phyloP scores from a whole-genome alignment of 768 basidiomycete genomes.

The Mycena metata region DNA sequence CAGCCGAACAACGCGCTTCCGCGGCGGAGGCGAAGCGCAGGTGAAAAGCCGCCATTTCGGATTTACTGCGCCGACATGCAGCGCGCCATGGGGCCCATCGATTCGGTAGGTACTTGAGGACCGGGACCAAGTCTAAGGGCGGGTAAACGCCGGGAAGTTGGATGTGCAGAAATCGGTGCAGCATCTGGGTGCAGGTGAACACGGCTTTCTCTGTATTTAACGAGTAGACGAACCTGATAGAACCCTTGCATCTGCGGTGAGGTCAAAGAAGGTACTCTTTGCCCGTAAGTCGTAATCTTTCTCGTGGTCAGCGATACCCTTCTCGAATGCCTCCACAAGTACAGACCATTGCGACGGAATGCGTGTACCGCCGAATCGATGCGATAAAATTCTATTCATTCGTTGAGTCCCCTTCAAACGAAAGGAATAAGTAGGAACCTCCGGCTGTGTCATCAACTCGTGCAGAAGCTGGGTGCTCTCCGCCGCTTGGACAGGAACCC shows the following conservation, averaged over 20 bases:
- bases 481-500: constrained; percentile 8
- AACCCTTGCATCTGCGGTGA: constrained; percentile 3
- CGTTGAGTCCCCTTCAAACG: background rate
- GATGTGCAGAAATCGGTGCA: constrained; percentile 16
- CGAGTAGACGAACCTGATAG: background rate
- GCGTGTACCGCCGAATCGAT: constrained; percentile 16
- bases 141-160: constrained; percentile 14
- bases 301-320: background rate
- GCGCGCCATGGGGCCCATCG: constrained; percentile 16
- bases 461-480: constrained; percentile 14
- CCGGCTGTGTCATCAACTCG: constrained; percentile 7
- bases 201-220: too few species aligned
- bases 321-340: too few species aligned
- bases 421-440: background rate
- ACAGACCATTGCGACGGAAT: constrained; percentile 7
- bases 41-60: constrained; percentile 12
- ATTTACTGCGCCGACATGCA: constrained; percentile 17
- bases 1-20: background rate
- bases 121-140: background rate
- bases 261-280: constrained; percentile 1
- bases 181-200: background rate
- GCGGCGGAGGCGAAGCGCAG: constrained; percentile 2
- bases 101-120: constrained; percentile 10
- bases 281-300: constrained; percentile 12
- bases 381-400: background rate